These are phyloP conservation scores for Fragaria iinumae DNA, from an alignment of 306 rosid species.

Conservation along the genomic window DNA sequence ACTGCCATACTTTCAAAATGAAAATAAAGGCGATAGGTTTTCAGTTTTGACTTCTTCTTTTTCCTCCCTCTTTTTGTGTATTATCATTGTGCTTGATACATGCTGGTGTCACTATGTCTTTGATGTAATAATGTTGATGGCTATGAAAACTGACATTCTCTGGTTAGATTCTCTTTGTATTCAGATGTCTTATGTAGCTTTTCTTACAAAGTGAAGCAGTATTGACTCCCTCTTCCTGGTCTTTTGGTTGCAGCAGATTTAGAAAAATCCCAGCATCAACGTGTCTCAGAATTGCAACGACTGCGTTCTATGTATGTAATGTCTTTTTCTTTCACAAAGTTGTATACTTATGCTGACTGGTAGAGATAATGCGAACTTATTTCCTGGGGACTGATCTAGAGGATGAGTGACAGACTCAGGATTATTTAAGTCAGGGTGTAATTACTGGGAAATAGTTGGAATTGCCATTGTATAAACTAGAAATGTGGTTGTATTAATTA, in stretches of 20 bases:
- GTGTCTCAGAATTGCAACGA: constrained; percentile 85
- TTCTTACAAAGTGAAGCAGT: neutral
- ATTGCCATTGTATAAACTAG: neutral
- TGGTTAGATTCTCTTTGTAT: neutral
- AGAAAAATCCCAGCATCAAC: constrained; percentile 96
- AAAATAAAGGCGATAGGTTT: neutral
- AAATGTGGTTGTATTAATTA: neutral
- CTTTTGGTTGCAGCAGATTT: constrained; percentile 59
- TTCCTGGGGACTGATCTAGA: neutral
- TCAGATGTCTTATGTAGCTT: neutral
- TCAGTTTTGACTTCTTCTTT: neutral
- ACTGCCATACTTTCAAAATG: neutral
- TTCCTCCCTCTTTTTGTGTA: neutral
- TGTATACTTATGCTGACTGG: neutral
- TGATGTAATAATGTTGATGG: neutral
- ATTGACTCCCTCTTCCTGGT: constrained; percentile 14
- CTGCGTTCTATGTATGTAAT: constrained; percentile 80
- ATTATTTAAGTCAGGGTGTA: neutral
- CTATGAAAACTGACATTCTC: too few relatives aligned
- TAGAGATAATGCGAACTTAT: neutral
- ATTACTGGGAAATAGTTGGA: neutral
- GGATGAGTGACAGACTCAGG: neutral
- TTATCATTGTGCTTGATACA: neutral
- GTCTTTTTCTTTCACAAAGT: neutral
- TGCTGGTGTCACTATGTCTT: neutral